These are phyloP conservation scores for Colletotrichum sp. DNA, from an alignment of 2,329 filamentous ascomycete genomes.

Conservation along the genomic window DNA sequence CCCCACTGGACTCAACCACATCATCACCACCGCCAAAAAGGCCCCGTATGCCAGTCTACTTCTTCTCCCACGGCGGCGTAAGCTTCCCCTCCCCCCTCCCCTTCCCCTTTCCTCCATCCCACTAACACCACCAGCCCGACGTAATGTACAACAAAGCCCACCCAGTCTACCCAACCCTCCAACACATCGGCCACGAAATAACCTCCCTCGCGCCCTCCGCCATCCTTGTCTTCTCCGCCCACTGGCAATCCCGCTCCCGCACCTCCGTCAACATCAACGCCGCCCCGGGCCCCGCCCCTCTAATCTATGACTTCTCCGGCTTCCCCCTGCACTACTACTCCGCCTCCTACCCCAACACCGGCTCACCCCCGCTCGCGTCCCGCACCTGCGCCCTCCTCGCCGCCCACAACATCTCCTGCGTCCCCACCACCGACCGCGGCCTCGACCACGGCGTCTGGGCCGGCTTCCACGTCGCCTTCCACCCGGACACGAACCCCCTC, in stretches of 20 bases:
- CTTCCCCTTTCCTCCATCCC: neutral
- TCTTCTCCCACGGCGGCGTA: slow-evolving; percentile 57
- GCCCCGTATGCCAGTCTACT: slow-evolving; percentile 46
- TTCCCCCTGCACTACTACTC: slow-evolving; percentile 75
- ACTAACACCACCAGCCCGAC: slow-evolving; percentile 53
- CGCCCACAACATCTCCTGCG: slow-evolving; percentile 61
- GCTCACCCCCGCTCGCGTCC: slow-evolving; percentile 63
- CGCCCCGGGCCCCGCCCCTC: slow-evolving; percentile 60
- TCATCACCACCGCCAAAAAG: neutral
- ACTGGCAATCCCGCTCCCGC: slow-evolving; percentile 69
- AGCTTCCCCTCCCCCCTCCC: slow-evolving; percentile 23
- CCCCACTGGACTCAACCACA: neutral
- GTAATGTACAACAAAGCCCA: slow-evolving; percentile 74
- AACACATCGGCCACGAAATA: slow-evolving; percentile 72
- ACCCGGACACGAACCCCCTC: slow-evolving; percentile 65
- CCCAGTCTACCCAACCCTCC: slow-evolving; percentile 69
- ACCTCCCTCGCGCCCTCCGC: slow-evolving; percentile 74
- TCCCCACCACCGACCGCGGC: slow-evolving; percentile 64
- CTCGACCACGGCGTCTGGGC: slow-evolving; percentile 80
- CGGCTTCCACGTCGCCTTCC: slow-evolving; percentile 68
- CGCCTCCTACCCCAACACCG: slow-evolving; percentile 68
- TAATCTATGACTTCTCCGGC: slow-evolving; percentile 79
- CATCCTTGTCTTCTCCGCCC: slow-evolving; percentile 77
- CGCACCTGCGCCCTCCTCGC: slow-evolving; percentile 61
- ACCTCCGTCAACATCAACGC: slow-evolving; percentile 68